Base-by-base conservation (phyloP, 192 early-diverging fungal genomes). In the Backusella circina region DNA sequence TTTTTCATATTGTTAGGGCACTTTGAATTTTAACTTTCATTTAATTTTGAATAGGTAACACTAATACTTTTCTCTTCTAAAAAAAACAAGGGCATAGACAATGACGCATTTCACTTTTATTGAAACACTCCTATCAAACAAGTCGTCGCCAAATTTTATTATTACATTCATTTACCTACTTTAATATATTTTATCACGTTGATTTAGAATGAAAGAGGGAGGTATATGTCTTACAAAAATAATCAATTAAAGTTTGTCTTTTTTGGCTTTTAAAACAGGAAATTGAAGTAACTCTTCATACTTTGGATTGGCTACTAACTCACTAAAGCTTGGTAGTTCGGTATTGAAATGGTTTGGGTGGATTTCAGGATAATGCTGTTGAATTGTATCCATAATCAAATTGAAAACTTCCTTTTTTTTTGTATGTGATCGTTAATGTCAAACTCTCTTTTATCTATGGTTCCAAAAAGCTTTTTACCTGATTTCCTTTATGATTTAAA, bases 401-500 rank as follows among this genome's bases (percentile, higher is more conserved):
- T 81, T 51, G n/a, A 76, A 81, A 35, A 84, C 67, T 54, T 76
- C 65, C 86, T 87, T 51, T 23, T 67, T 13, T n/a, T 33, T 47
- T 44, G 51, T 57, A 36, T 6, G 5, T 73, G 28, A 38, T 32
- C 15, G 7, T 39, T 70, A 9, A 15, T 32, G 7, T 10, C 9
- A 21, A 16, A 3, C n/a, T n/a, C n/a, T 30, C 3, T 21, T 28
- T 39, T 28, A 44, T n/a, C n/a, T 44, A 15, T 1, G 15, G 12
- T 3, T 44, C 3, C 18, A 15, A 16, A n/a, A n/a, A n/a, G n/a
- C 21, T 3, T 8, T 15, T 73, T 78, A 85, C 87, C 76, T 86
- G 33, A 69, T 90, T 89, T 32, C 90, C 91, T n/a, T 82, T 77
- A 9, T 81, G 39, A 38, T 77, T 85, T 12, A 93, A 74, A 67